These are phyloP conservation scores for Alternaria metachromatica DNA, from an alignment of 2,329 filamentous ascomycete genomes.

Conservation along the genomic window DNA sequence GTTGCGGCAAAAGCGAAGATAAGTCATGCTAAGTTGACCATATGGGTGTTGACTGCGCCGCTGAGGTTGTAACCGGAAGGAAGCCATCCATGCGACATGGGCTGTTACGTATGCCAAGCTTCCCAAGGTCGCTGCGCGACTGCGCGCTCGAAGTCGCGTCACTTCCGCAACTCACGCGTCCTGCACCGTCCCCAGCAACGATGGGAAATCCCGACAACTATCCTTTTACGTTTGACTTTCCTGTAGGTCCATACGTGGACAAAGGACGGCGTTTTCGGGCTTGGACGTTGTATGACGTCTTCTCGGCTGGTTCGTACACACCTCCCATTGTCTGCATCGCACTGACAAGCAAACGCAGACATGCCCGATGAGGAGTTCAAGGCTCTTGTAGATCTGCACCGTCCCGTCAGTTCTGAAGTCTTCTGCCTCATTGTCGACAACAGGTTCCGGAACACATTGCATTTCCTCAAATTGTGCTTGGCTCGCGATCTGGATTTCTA, in stretches of 20 bases:
- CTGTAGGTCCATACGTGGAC: not conserved
- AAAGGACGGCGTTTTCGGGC: not conserved
- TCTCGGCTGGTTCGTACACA: not conserved
- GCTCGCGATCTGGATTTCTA: too few species aligned
- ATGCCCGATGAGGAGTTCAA: not conserved
- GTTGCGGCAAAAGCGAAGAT: too few species aligned
- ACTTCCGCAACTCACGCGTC: not conserved
- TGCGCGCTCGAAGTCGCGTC: not conserved
- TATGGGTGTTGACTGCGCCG: not conserved
- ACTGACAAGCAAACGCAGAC: not conserved
- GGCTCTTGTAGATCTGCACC: not conserved
- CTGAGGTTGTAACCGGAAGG: not conserved
- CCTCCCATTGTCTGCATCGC: not conserved
- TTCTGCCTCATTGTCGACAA: not conserved
- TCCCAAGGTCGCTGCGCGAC: not conserved
- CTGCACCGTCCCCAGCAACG: not conserved
- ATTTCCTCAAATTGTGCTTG: not conserved
- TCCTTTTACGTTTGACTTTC: not conserved
- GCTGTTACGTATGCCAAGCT: not conserved
- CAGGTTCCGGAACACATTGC: not conserved
- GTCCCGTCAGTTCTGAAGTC: not conserved
- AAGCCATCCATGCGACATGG: not conserved
- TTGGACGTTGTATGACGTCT: not conserved
- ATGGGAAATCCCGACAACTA: not conserved
- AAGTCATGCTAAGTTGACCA: too few species aligned